phyloP scores from a whole-genome alignment of 805 yeast genomes.

The Millerozyma miso region DNA sequence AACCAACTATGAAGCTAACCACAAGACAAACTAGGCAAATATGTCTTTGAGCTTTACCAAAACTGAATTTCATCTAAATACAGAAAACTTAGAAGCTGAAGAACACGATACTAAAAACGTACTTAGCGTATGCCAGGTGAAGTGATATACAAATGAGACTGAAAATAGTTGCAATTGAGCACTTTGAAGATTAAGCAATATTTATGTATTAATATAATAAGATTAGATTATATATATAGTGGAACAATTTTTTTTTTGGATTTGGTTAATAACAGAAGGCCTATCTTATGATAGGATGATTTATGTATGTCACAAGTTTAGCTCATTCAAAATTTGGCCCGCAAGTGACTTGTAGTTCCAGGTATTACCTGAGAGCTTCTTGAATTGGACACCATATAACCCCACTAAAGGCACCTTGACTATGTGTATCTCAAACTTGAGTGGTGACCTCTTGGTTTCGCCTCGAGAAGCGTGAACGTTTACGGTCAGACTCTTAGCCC shows the following conservation, averaged over 20 bases:
- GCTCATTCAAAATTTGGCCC: slow-evolving; percentile 69
- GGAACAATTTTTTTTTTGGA: not conserved
- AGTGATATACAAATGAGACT: too few relatives aligned
- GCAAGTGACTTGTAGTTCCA: slow-evolving; percentile 94
- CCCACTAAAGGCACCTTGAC: slow-evolving; percentile 91
- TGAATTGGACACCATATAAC: slow-evolving; percentile 90
- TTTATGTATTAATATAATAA: not conserved
- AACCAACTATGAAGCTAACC: too few relatives aligned
- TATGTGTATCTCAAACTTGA: slow-evolving; percentile 85
- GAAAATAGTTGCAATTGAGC: too few relatives aligned
- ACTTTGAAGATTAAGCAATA: too few relatives aligned
- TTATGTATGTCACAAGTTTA: slow-evolving; percentile 44
- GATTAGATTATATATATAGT: not conserved
- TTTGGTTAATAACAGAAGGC: not conserved
- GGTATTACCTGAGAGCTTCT: slow-evolving; percentile 87
- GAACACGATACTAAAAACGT: too few relatives aligned
- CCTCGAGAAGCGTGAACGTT: slow-evolving; percentile 17
- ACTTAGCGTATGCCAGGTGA: too few relatives aligned
- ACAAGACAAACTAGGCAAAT: too few relatives aligned
- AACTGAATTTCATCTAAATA: too few relatives aligned
- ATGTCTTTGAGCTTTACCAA: too few relatives aligned
- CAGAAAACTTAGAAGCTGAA: too few relatives aligned
- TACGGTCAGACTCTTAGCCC: slow-evolving; percentile 31
- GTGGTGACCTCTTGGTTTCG: slow-evolving; percentile 42
- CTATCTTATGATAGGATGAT: not conserved